A percentile compares a stretch with the other conserved stretches of the same genome.
These are phyloP conservation scores for Pythium oligandrum DNA, from an alignment of 352 stramenopile species.

Conservation along the genomic window DNA sequence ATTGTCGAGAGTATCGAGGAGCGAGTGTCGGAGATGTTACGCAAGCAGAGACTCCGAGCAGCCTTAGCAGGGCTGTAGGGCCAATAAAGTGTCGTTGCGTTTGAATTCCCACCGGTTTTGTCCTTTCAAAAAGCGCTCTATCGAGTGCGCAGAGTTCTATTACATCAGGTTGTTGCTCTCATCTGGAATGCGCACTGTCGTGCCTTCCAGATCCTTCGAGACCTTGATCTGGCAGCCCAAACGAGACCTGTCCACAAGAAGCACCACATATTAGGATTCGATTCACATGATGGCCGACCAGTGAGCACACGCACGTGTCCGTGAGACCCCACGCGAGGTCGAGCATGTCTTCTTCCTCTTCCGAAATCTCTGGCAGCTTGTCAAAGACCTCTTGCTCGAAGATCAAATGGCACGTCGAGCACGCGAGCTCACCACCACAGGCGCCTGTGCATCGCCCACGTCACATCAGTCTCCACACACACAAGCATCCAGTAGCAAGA, in stretches of 20 bases:
- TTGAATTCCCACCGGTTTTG: neutral
- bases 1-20: constrained; percentile 43
- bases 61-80: constrained; percentile 11
- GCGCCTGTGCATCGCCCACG: constrained; percentile 40
- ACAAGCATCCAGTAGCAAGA: neutral
- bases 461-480: no score
- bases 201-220: constrained; percentile 80
- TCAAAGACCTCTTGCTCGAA: constrained; percentile 89
- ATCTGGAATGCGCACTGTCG: constrained; percentile 84
- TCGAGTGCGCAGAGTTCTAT: neutral
- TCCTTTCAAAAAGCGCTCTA: no score
- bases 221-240: constrained; percentile 91
- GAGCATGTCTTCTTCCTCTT: constrained; percentile 96
- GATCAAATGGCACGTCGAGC: constrained; percentile 92
- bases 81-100: neutral
- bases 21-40: constrained; percentile 14
- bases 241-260: constrained; percentile 42
- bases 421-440: constrained; percentile 91
- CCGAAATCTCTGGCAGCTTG: constrained; percentile 78
- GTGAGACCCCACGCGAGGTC: constrained; percentile 92
- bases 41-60: constrained; percentile 8
- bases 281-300: no score
- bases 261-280: neutral
- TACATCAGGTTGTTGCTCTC: constrained; percentile 90
- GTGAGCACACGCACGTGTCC: constrained; percentile 72